Evolutionary conservation across 2,329 filamentous ascomycete genomes (phyloP), one percentile per base, ranked within the genome.

Genomic region (Gnomoniopsis smithogilvyi): DNA sequence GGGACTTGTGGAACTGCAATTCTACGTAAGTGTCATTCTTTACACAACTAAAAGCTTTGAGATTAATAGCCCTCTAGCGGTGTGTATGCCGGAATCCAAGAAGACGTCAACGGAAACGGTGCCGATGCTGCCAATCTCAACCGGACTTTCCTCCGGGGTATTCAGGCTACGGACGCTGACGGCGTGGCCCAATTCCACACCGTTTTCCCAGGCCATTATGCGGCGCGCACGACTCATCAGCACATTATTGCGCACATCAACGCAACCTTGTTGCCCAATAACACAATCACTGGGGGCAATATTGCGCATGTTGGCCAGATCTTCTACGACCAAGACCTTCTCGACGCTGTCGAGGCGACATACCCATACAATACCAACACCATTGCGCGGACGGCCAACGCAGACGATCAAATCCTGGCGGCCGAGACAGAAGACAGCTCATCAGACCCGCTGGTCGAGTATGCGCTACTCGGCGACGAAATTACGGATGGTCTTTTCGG

Each of bases 231-330:
- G 0, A 76, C 71, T 17, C 77, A 80, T 64, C 73, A 76, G 59
- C 77, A 79, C 68, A 60, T 78, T 26, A 69, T 76, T 38, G 72
- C 69, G 3, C 73, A 74, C 54, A 67, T 70, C 26, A 70, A 72
- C 49, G 68, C 72, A 19, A 67, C 66, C 15, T 61, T 73, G 6
- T 69, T 73, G 26, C 64, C 66, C 3, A 74, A 76, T 63, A 68
- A 68, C 14, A 77, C 72, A 11, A 76, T 72, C 63, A 65, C 69
- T 1, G 74, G 76, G 60, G 76, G 79, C 17, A 73, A 70, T 33
- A 77, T 81, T 54, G 78, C 80, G 4, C 83, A 87, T 70, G 76
- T 86, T 46, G 83, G 83, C 17, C 83, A 88, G 69, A 68, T 85
- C 47, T 87, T 83, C 74, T 83, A 84, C 65, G 82, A 86, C 68